Conservation (phyloP, 805 yeast species). For the Candida insectalens region DNA sequence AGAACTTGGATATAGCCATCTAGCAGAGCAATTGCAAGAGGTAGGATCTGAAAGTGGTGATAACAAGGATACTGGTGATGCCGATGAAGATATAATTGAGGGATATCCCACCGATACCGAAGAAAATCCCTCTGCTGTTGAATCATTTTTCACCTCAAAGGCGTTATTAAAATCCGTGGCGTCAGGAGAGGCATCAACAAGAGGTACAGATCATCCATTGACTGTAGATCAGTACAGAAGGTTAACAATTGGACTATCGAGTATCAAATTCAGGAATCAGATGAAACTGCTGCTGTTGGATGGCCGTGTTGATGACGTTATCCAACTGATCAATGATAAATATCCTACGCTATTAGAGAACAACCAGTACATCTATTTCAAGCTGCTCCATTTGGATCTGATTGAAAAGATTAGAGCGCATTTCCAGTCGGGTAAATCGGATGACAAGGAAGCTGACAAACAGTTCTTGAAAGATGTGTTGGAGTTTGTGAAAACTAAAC, state of each 20-base stretch:
- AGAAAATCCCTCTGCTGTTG: constrained; percentile 5
- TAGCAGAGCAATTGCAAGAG: constrained; percentile 18
- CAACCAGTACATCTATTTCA: constrained; percentile 59
- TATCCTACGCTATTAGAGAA: constrained; percentile 60
- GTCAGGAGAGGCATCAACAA: not conserved
- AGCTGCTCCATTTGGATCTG: constrained; percentile 59
- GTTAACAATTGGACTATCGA: constrained; percentile 31
- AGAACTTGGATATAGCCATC: constrained; percentile 35
- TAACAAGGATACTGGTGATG: not conserved
- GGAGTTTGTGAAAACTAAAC: constrained; percentile 48
- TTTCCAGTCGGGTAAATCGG: constrained; percentile 9
- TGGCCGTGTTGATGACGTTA: constrained; percentile 55
- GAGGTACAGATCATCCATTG: no score
- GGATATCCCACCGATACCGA: not conserved
- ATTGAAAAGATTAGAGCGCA: constrained; percentile 72
- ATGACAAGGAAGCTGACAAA: constrained; percentile 27
- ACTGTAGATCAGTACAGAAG: constrained; percentile 10
- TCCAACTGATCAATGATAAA: constrained; percentile 42
- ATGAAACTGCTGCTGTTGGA: constrained; percentile 44
- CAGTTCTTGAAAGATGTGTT: constrained; percentile 45
- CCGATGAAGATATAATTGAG: not conserved
- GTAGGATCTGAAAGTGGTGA: not conserved
- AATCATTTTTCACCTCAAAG: constrained; percentile 6
- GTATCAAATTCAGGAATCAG: constrained; percentile 41
- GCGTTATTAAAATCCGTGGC: constrained; percentile 9